Evolutionary conservation across 345 rosid genomes (phyloP).

Genomic region (Populus tremula): DNA sequence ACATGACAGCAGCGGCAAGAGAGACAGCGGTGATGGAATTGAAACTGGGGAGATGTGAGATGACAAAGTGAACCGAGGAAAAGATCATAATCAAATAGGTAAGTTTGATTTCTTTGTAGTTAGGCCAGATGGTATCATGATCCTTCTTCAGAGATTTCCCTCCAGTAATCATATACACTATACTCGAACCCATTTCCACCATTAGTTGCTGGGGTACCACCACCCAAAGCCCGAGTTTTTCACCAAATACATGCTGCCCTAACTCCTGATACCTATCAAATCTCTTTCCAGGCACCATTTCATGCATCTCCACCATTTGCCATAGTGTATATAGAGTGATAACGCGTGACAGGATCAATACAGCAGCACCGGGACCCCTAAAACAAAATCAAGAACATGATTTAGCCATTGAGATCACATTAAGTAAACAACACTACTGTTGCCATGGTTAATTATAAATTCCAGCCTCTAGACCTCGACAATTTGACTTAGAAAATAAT

Average conservation of each 20-base stretch:
- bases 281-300: conserved; percentile 63
- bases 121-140: conserved; percentile 34
- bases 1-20: conserved; percentile 64
- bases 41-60: conserved; percentile 64
- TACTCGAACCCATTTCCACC: conserved; percentile 59
- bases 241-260: conserved; percentile 67
- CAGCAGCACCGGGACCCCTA: conserved; percentile 59
- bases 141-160: conserved; percentile 58
- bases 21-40: conserved; percentile 60
- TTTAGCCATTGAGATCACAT: background rate
- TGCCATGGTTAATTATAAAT: no score
- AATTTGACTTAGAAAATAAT: no score
- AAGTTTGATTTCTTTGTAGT: conserved; percentile 43
- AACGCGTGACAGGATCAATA: conserved; percentile 59
- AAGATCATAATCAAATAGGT: conserved; percentile 67
- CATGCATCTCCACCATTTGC: conserved; percentile 94
- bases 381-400: background rate
- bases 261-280: conserved; percentile 73
- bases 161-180: conserved; percentile 65
- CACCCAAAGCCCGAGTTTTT: conserved; percentile 66
- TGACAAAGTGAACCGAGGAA: conserved; percentile 49
- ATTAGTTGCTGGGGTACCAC: conserved; percentile 66
- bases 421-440: no score
- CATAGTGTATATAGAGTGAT: conserved; percentile 69
- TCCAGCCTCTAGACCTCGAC: no score